Conservation (phyloP, 768 basidiomycete genomes). For the Leccinum incarnatum region DNA sequence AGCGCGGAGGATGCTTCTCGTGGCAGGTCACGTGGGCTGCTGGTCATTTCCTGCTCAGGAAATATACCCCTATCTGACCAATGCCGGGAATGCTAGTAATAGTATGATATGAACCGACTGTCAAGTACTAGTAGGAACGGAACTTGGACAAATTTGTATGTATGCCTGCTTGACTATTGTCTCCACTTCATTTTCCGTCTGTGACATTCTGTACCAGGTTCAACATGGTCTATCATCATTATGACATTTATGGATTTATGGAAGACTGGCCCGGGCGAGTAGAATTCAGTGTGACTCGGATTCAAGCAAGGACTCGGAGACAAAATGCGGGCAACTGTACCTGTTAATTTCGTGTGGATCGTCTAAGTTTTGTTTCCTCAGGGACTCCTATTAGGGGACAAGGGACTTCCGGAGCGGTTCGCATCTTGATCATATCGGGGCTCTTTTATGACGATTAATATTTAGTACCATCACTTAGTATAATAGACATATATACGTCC, state of each 20-base stretch:
- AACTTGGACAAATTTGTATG: too few species aligned
- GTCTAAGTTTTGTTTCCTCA: not conserved
- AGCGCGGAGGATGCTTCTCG: not conserved
- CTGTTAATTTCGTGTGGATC: not conserved
- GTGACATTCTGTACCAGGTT: not conserved
- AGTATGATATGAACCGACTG: not conserved
- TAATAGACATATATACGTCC: not conserved
- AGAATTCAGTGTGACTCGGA: not conserved
- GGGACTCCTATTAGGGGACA: not conserved
- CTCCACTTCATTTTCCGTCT: too few species aligned
- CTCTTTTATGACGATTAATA: not conserved
- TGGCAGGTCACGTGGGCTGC: conserved; percentile 16
- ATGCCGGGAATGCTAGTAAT: too few species aligned
- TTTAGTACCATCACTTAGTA: not conserved
- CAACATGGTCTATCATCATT: not conserved
- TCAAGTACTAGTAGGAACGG: not conserved
- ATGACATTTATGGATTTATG: not conserved
- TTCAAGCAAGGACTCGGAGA: not conserved
- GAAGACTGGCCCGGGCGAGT: not conserved
- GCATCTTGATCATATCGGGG: not conserved
- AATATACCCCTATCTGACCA: not conserved
- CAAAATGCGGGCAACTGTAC: not conserved
- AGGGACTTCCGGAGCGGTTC: not conserved
- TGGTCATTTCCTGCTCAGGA: too few species aligned
- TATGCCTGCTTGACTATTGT: not conserved